Conservation (phyloP, 257 asterid genomes). For the Galeopsis tetrahit region DNA sequence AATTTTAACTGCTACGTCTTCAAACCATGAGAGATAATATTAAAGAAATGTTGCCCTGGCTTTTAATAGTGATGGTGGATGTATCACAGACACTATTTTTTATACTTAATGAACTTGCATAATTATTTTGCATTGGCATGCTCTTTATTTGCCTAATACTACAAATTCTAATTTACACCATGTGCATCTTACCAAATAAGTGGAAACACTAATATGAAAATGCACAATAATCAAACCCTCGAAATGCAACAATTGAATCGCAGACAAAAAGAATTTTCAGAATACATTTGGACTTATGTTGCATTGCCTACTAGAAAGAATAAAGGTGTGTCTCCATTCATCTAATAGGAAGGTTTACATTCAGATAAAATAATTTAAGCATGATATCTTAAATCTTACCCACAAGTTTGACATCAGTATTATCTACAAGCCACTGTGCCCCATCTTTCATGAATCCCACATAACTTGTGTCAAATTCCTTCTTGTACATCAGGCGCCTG, state of each 20-base stretch:
- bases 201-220: not conserved
- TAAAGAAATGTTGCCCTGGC: not conserved
- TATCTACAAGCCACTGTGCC: constrained; percentile 92
- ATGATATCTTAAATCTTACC: constrained; percentile 50
- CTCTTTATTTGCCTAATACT: not conserved
- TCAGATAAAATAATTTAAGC: constrained; percentile 7
- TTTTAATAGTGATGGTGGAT: not conserved
- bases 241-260: constrained; percentile 13
- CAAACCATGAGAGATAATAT: too few relatives aligned
- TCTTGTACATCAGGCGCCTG: constrained; percentile 91
- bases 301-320: not conserved
- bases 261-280: not conserved
- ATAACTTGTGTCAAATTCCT: constrained; percentile 85
- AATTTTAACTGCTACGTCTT: not conserved
- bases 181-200: not conserved
- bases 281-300: not conserved
- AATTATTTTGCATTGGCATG: not conserved
- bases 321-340: constrained; percentile 10
- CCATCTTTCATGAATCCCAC: constrained; percentile 96
- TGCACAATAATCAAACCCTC: not conserved
- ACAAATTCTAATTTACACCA: not conserved
- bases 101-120: not conserved
- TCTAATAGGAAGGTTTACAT: constrained; percentile 7
- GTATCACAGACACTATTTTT: not conserved
- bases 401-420: constrained; percentile 95